A percentile compares a stretch with the other conserved stretches of the same genome.
phyloP scores from a whole-genome alignment of 1,284 basidiomycete species.

The Agroathelia rolfsii region DNA sequence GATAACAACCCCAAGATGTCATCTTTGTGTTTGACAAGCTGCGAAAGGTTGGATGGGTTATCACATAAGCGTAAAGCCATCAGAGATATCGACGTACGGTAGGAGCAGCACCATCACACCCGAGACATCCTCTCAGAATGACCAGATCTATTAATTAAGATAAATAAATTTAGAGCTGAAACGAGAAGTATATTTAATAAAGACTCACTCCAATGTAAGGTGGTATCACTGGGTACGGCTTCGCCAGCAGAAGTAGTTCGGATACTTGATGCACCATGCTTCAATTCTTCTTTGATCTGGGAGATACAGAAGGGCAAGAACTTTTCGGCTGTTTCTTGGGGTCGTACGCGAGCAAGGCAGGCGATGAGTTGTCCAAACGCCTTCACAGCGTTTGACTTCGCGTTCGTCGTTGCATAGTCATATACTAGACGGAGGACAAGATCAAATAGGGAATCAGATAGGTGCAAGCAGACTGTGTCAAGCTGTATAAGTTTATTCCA shows the following conservation, averaged over 20 bases:
- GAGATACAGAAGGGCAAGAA: conserved; percentile 74
- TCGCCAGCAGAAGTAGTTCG: conserved; percentile 81
- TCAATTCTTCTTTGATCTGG: conserved; percentile 83
- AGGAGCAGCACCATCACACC: conserved; percentile 49
- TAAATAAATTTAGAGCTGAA: conserved; percentile 5
- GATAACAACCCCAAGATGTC: conserved; percentile 62
- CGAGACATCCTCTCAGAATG: conserved; percentile 71
- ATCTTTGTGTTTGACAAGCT: conserved; percentile 67
- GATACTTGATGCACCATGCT: conserved; percentile 85
- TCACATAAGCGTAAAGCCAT: conserved; percentile 5
- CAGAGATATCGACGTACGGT: conserved; percentile 3
- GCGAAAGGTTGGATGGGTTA: conserved; percentile 5
- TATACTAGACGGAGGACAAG: conserved; percentile 78
- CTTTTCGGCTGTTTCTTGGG: conserved; percentile 68
- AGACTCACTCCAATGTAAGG: conserved; percentile 85
- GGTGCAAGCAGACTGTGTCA: conserved; percentile 80
- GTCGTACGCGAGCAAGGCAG: conserved; percentile 76
- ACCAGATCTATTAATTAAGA: conserved; percentile 47
- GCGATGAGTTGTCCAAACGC: conserved; percentile 86
- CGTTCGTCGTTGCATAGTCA: conserved; percentile 81
- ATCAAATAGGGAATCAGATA: conserved; percentile 84
- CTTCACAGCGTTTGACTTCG: conserved; percentile 81
- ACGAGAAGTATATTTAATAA: conserved; percentile 7
- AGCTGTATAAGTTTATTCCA: no score
- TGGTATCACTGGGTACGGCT: conserved; percentile 82